Base-by-base conservation (phyloP, 208 protist species). In the Lotmaria passim region DNA sequence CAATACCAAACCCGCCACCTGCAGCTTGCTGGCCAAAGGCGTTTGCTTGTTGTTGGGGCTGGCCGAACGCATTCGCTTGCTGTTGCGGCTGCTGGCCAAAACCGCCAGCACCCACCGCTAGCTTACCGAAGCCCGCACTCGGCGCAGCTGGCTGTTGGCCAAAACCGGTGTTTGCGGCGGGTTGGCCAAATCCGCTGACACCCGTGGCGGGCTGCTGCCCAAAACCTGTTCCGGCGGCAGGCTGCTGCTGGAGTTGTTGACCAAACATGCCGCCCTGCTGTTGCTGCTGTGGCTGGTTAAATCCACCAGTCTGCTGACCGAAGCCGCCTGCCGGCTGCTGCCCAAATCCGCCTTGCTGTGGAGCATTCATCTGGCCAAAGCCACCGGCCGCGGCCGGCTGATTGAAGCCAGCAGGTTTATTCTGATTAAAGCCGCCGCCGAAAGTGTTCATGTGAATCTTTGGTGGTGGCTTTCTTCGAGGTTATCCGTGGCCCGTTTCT, bases 381-480 rank as follows among this genome's bases (percentile, higher is more conserved):
- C 70, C 79, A 23, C 73, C 77, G 0, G n/a, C 26, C 34, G 52
- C 41, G 21, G 43, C 62, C 14, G 58, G 66, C 57, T 78, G 69
- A 24, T 53, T 68, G 48, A 82, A 79, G 14, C 70, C 81, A 15
- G 64, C 76, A 0, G 61, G n/a, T 11, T 52, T 46, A 24, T 53
- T 38, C 74, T 87, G 81, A 36, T 75, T 79, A 63, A 91, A 90
- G n/a, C 78, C 85, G 52, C 78, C 43, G 33, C 59, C 59, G 30
- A 64, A 64, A 5, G 59, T 41, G 44, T 64, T 64, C 59, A 64
- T 64, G n/a, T 41, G 38, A 39, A n/a, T n/a, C n/a, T n/a, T n/a
- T n/a, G n/a, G n/a, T n/a, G n/a, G n/a, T n/a, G n/a, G n/a, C n/a
- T 24, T 4, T 30, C 36, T 28, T 33, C n/a, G 28, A 33, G 36